A percentile compares a stretch with the other conserved stretches of the same genome.
phyloP scores from a whole-genome alignment of 192 early-diverging fungal species.

The Coemansia sp. region DNA sequence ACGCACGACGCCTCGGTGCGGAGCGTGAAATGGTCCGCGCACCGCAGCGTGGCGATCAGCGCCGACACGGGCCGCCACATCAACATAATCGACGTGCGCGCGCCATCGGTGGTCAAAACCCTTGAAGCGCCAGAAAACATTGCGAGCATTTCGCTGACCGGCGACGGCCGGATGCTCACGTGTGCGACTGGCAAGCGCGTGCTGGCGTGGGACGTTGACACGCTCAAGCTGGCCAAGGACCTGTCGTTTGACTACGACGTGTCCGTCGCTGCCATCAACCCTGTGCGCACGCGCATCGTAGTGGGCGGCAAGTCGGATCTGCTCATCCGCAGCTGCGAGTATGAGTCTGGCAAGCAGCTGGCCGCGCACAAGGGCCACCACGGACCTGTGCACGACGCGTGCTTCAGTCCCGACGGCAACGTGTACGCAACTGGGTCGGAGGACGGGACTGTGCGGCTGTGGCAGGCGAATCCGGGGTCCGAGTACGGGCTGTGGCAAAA shows the following conservation, averaged over 20 bases:
- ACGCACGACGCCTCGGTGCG: conserved; percentile 40
- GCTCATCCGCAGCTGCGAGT: conserved; percentile 84
- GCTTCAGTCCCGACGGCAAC: conserved; percentile 90
- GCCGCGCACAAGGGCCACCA: conserved; percentile 91
- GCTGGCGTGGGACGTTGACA: conserved; percentile 69
- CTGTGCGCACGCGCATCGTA: conserved; percentile 73
- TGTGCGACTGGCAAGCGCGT: conserved; percentile 77
- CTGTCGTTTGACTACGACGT: conserved; percentile 63
- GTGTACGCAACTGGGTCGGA: conserved; percentile 90
- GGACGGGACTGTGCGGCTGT: conserved; percentile 88
- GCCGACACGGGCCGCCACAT: conserved; percentile 60
- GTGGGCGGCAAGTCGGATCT: conserved; percentile 78
- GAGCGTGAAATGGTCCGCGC: conserved; percentile 41
- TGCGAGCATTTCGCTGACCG: conserved; percentile 71
- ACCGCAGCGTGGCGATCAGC: conserved; percentile 56
- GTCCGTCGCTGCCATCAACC: conserved; percentile 81
- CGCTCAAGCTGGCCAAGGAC: conserved; percentile 59
- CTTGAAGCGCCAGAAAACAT: conserved; percentile 65
- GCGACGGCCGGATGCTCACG: conserved; percentile 71
- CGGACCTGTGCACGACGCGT: conserved; percentile 84
- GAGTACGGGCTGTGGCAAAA: conserved; percentile 82
- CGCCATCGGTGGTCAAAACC: conserved; percentile 55
- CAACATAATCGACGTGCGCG: conserved; percentile 74
- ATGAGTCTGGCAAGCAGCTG: conserved; percentile 69
- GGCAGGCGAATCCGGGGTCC: conserved; percentile 82